Evolutionary conservation across 345 rosid species (phyloP).

Genomic region (Citrus australasica): DNA sequence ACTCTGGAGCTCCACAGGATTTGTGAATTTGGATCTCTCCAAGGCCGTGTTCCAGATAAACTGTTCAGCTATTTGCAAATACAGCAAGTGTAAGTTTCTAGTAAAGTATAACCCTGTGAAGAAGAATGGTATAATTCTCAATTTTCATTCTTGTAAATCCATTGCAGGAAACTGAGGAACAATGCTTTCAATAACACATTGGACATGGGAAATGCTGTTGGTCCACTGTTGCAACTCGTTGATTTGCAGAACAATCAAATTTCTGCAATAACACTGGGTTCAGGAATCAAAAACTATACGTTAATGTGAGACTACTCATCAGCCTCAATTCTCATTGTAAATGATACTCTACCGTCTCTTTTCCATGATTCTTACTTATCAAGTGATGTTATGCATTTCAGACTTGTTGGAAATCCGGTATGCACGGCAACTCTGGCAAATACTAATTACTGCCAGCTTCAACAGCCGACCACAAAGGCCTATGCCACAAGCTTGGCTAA

Average conservation of each 20-base stretch:
- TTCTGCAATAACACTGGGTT: slow-evolving; percentile 56
- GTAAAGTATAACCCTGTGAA: neutral
- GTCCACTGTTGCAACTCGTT: slow-evolving; percentile 55
- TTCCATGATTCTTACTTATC: neutral
- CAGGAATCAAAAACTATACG: slow-evolving; percentile 48
- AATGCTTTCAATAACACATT: slow-evolving; percentile 64
- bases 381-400: slow-evolving; percentile 25
- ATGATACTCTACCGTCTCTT: neutral
- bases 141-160: slow-evolving; percentile 6
- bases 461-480: slow-evolving; percentile 46
- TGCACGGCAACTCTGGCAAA: slow-evolving; percentile 58
- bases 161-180: slow-evolving; percentile 63
- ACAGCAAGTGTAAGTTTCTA: slow-evolving; percentile 74
- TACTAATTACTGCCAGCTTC: slow-evolving; percentile 70
- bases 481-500: slow-evolving; percentile 76
- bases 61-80: slow-evolving; percentile 68
- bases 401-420: slow-evolving; percentile 88
- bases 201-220: slow-evolving; percentile 50
- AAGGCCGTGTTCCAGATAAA: slow-evolving; percentile 58
- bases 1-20: slow-evolving; percentile 39
- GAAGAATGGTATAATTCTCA: neutral
- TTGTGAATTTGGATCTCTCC: slow-evolving; percentile 68
- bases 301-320: slow-evolving; percentile 46
- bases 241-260: slow-evolving; percentile 78
- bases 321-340: neutral